phyloP scores from a whole-genome alignment of 2,329 filamentous ascomycete species.

The Exophiala bonariae region DNA sequence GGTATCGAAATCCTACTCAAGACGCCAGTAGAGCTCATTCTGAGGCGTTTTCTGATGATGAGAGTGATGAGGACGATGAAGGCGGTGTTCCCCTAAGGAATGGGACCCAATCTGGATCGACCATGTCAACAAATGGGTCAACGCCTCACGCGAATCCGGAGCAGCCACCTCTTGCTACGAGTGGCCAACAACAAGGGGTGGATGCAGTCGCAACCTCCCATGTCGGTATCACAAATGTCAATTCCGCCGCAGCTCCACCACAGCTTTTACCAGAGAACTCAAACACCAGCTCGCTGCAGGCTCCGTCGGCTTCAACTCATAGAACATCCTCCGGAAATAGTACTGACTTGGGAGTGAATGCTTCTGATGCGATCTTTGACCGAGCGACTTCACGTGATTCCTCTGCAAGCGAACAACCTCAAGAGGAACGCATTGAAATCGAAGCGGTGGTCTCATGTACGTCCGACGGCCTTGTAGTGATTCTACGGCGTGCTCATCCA shows the following conservation, averaged over 20 bases:
- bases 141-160: constrained; percentile 11
- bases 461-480: constrained; percentile 81
- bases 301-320: not conserved
- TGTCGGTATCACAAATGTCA: not conserved
- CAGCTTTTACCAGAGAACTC: not conserved
- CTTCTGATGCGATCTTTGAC: constrained; percentile 47
- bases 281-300: not conserved
- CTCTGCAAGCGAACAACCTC: constrained; percentile 22
- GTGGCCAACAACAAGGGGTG: not conserved
- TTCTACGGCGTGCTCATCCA: constrained; percentile 72
- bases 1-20: constrained; percentile 72
- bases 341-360: constrained; percentile 38
- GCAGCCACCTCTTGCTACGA: not conserved
- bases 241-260: not conserved
- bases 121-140: constrained; percentile 39
- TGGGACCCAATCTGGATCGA: constrained; percentile 25
- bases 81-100: constrained; percentile 48
- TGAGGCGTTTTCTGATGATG: constrained; percentile 45
- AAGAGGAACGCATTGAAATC: constrained; percentile 60
- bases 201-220: not conserved
- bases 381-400: constrained; percentile 28
- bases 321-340: constrained; percentile 43
- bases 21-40: constrained; percentile 52
- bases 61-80: constrained; percentile 46
- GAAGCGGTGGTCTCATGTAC: constrained; percentile 92